Percentiles rank a stretch among this genome's conserved stretches.
phyloP scores from a whole-genome alignment of 1,139 yeast species.

The Candida pseudocylindracea region DNA sequence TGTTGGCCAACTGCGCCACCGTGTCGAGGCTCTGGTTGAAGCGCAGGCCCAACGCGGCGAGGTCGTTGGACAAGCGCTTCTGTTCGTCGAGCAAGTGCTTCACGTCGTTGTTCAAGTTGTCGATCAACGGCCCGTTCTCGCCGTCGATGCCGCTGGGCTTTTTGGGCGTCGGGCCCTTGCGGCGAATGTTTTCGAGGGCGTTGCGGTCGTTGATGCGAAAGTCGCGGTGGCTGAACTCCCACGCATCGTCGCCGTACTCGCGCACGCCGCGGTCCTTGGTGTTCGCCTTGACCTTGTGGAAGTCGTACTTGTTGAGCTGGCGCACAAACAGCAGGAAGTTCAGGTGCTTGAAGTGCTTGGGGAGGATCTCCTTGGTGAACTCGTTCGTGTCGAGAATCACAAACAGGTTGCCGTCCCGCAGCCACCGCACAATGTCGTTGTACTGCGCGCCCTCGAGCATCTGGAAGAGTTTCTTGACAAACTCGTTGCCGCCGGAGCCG shows the following conservation, averaged over 20 bases:
- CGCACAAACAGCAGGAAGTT: conserved; percentile 60
- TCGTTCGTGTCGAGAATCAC: conserved; percentile 78
- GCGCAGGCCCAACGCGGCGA: conserved; percentile 16
- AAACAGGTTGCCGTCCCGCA: conserved; percentile 61
- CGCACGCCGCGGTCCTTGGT: conserved; percentile 25
- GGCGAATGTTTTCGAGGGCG: conserved; percentile 53
- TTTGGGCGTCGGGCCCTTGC: conserved; percentile 49
- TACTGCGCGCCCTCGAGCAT: conserved; percentile 73
- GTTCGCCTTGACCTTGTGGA: conserved; percentile 21
- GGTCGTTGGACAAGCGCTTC: conserved; percentile 17
- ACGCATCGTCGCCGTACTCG: conserved; percentile 60
- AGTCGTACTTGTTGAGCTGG: conserved; percentile 30
- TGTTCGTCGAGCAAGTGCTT: conserved; percentile 10
- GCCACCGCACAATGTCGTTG: conserved; percentile 64
- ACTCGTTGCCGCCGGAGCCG: conserved; percentile 22
- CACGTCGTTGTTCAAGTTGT: conserved; percentile 1
- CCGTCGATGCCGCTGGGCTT: conserved; percentile 8
- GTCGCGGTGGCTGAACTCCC: conserved; percentile 92
- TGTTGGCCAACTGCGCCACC: conserved; percentile 27
- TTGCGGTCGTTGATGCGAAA: conserved; percentile 52
- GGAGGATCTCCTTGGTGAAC: conserved; percentile 6
- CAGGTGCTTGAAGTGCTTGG: conserved; percentile 70
- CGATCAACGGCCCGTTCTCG: too few relatives aligned
- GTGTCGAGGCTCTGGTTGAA: conserved; percentile 45
- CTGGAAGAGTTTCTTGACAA: conserved; percentile 52